Evolutionary conservation across 1,284 basidiomycete genomes (phyloP), one percentile per base, ranked within the genome.

Genomic region (Apiotrichum sp.): DNA sequence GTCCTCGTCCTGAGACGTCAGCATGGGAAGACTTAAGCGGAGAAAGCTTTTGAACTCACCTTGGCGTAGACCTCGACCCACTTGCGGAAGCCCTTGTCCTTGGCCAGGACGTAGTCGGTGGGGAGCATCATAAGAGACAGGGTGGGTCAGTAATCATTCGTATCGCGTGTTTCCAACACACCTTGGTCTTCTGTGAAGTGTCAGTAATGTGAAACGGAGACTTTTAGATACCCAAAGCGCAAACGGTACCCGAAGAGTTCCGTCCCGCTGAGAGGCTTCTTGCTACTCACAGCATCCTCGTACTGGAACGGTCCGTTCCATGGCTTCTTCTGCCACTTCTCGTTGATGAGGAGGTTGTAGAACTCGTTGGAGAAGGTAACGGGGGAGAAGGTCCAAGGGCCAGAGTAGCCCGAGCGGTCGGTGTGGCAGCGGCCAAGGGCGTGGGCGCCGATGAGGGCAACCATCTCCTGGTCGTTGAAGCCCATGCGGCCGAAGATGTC

Each of bases 401-500:
- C 92, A 2, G 89, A 86, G 75, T 87, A 93, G 42, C 89, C 89
- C 57, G 88, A 91, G 63, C 86, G 84, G 69, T 73, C 69, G 81
- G 76, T 63, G 80, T 98, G 95, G 82, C 92, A 95, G 72, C 95
- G 88, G 44, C 93, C 93, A 49, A 98, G 84, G 60, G 92, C 92
- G 74, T 98, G 95, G 45, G 90, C 93, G 65, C 95, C 95, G 35
- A 84, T 84, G 63, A 98, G 86, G 52, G 93, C 93, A 56, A 97
- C 93, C 55, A 93, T 93, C 78, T 93, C 92, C 47, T 93, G 90
- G 79, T 98, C 95, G 76, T 95, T 90, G 82, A 97, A 93, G 55
- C 89, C 90, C 89, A 93, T 92, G 65, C 91, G 88, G 78, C 89
- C 85, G 79, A 95, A 95, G 74, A 96, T 88, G 82, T 87, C 65